Evolutionary conservation across 2,329 filamentous ascomycete genomes (phyloP).

Genomic region (Sclerotinia borealis): DNA sequence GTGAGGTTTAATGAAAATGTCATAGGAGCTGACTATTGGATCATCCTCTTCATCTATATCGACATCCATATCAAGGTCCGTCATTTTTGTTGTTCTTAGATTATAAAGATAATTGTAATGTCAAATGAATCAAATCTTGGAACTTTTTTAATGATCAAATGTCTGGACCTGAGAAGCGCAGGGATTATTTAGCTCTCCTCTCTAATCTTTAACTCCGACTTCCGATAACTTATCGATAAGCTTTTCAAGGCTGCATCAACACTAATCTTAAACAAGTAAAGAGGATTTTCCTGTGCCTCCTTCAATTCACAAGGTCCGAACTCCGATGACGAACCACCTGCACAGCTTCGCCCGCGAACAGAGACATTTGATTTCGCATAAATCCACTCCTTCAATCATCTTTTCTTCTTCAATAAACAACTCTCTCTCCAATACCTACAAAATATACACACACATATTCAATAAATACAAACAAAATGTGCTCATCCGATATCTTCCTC

Average conservation of each 20-base stretch:
- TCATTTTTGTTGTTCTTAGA: constrained; percentile 6
- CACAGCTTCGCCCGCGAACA: constrained; percentile 3
- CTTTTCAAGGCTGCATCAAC: background rate
- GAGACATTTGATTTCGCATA: background rate
- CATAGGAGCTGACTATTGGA: constrained; percentile 69
- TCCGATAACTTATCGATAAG: background rate
- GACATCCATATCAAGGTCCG: background rate
- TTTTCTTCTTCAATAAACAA: background rate
- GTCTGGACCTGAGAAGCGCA: background rate
- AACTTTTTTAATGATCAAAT: constrained; percentile 12
- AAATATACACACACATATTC: background rate
- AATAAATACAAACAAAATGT: constrained; percentile 40
- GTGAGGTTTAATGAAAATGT: constrained; percentile 76
- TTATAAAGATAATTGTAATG: background rate
- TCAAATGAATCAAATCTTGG: background rate
- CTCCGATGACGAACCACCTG: constrained; percentile 5
- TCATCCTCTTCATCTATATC: constrained; percentile 43
- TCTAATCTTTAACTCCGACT: background rate
- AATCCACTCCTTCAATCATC: background rate
- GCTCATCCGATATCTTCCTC: constrained; percentile 57
- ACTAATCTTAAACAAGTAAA: background rate
- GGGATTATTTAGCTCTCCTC: constrained; percentile 1
- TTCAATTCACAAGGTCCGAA: constrained; percentile 6
- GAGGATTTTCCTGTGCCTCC: background rate
- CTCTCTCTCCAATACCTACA: background rate